These are phyloP conservation scores for Rugonectria rugulosa DNA, from an alignment of 2,329 filamentous ascomycete genomes.

Conservation along the genomic window DNA sequence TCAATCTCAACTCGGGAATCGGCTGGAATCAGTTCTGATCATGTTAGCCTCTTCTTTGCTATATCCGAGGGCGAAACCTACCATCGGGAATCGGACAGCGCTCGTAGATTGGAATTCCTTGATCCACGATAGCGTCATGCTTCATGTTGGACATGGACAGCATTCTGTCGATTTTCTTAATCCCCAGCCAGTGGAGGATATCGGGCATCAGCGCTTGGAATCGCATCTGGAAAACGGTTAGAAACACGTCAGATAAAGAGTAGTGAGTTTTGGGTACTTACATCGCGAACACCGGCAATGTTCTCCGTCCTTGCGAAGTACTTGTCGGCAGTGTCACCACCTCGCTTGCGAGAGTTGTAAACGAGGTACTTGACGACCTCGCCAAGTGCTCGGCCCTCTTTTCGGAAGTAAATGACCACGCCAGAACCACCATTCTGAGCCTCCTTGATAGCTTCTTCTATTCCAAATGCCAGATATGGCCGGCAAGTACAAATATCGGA, in stretches of 20 bases:
- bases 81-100: conserved; percentile 79
- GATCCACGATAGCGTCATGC: conserved; percentile 85
- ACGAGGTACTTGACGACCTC: conserved; percentile 84
- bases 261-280: neutral
- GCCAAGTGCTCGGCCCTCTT: conserved; percentile 92
- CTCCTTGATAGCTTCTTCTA: conserved; percentile 96
- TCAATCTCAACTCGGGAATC: conserved; percentile 99
- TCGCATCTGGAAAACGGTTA: conserved; percentile 68
- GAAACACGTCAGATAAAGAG: neutral
- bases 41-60: conserved; percentile 43
- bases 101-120: conserved; percentile 61
- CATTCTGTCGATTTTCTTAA: conserved; percentile 98
- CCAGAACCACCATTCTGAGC: conserved; percentile 93
- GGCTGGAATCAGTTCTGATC: conserved; percentile 80
- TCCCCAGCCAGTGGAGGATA: conserved; percentile 96
- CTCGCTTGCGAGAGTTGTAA: conserved; percentile 83
- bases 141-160: conserved; percentile 93
- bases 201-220: conserved; percentile 99
- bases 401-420: conserved; percentile 98
- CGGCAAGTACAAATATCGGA: conserved; percentile 98
- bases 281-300: conserved; percentile 90
- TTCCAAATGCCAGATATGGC: conserved; percentile 95
- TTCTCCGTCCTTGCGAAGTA: conserved; percentile 99
- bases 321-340: conserved; percentile 81
- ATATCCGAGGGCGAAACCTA: conserved; percentile 63